Evolutionary conservation across 129 eudicot species (phyloP).

Genomic region (Lonicera japonica): DNA sequence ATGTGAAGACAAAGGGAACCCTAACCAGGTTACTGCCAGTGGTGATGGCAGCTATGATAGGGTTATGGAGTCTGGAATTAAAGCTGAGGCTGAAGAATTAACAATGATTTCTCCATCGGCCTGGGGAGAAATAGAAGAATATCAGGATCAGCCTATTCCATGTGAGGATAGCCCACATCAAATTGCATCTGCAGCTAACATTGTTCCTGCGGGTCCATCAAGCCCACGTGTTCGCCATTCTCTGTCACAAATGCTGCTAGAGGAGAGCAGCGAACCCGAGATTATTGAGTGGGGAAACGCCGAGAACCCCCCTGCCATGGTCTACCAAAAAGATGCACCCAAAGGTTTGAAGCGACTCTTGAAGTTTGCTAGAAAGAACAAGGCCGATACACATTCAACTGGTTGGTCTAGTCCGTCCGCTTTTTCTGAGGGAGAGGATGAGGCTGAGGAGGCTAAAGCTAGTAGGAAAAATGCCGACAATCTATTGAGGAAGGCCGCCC

Average conservation of each 20-base stretch:
- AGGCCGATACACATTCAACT: conserved; percentile 58
- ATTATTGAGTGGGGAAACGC: conserved; percentile 84
- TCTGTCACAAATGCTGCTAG: conserved; percentile 89
- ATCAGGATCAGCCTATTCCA: conserved; percentile 41
- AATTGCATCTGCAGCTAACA: conserved; percentile 28
- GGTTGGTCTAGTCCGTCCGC: conserved; percentile 78
- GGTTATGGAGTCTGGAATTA: conserved; percentile 20
- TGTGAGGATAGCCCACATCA: conserved; percentile 27
- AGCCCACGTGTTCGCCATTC: conserved; percentile 85
- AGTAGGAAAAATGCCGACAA: conserved; percentile 40
- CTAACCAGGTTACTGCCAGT: conserved; percentile 14
- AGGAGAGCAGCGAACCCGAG: conserved; percentile 80
- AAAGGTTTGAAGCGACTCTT: conserved; percentile 86
- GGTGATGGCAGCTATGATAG: conserved; percentile 21
- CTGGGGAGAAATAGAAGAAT: conserved; percentile 76
- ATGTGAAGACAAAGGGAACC: conserved; percentile 24
- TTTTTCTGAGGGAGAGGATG: conserved; percentile 91
- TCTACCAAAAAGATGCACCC: conserved; percentile 88
- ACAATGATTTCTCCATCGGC: conserved; percentile 56
- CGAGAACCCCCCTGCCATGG: conserved; percentile 72
- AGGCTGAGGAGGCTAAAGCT: conserved; percentile 60
- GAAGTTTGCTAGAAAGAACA: conserved; percentile 87
- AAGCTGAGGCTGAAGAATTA: conserved; percentile 43
- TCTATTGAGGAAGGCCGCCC: conserved; percentile 41
- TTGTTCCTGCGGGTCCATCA: conserved; percentile 26